A percentile compares a stretch with the other conserved stretches of the same genome.
Evolutionary conservation across 768 basidiomycete genomes (phyloP).

Genomic region (Boletus barrowsii): DNA sequence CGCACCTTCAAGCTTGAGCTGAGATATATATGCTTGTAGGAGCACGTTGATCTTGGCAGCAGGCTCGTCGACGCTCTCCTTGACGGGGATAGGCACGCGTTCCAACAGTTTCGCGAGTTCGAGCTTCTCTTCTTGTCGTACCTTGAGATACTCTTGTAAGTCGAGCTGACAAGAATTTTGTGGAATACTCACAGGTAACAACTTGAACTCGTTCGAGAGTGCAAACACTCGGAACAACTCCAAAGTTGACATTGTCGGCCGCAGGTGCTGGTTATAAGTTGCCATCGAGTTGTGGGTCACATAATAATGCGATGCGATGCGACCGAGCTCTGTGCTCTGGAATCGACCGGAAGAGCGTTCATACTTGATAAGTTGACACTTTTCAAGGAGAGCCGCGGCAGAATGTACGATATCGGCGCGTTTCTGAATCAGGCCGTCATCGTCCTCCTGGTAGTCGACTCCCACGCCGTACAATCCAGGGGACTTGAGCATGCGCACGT

Average conservation of each 20-base stretch:
- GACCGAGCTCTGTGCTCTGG: slow-evolving; percentile 4
- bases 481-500: slow-evolving; percentile 90
- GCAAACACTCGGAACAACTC: slow-evolving; percentile 48
- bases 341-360: slow-evolving; percentile 3
- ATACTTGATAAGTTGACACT: slow-evolving; percentile 92
- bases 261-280: slow-evolving; percentile 91
- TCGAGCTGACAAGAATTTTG: neutral
- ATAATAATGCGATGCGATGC: slow-evolving; percentile 2
- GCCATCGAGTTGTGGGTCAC: slow-evolving; percentile 89
- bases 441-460: slow-evolving; percentile 88
- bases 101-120: slow-evolving; percentile 4
- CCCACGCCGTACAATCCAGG: slow-evolving; percentile 87
- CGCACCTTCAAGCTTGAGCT: slow-evolving; percentile 4
- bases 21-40: slow-evolving; percentile 1
- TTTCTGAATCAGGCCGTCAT: slow-evolving; percentile 81
- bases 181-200: slow-evolving; percentile 18
- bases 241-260: slow-evolving; percentile 79
- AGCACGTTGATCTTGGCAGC: slow-evolving; percentile 93
- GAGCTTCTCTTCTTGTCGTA: slow-evolving; percentile 63
- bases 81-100: slow-evolving; percentile 69
- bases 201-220: slow-evolving; percentile 3
- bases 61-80: slow-evolving; percentile 94
- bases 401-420: slow-evolving; percentile 92
- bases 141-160: slow-evolving; percentile 31
- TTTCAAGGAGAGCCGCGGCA: slow-evolving; percentile 90